Percentiles rank a stretch among this genome's conserved stretches.
These are phyloP conservation scores for Kwoniella dendrophila DNA, from an alignment of 768 basidiomycete species.

Conservation along the genomic window DNA sequence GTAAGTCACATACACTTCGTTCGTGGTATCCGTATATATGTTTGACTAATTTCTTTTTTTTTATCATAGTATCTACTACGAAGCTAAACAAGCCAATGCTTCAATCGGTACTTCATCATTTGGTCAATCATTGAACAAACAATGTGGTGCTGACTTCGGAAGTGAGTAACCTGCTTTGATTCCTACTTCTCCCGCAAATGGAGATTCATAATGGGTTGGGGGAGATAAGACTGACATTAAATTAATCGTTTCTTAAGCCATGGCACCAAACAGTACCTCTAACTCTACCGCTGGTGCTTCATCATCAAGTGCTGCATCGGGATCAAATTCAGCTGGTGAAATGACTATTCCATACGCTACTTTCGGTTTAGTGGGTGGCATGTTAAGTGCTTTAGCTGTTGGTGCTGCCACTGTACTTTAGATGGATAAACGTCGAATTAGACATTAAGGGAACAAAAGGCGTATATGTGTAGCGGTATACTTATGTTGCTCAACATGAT, in stretches of 20 bases:
- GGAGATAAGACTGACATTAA: background rate
- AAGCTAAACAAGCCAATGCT: slow-evolving; percentile 40
- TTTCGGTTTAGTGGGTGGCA: slow-evolving; percentile 5
- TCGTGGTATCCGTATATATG: background rate
- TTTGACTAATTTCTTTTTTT: background rate
- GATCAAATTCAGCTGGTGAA: slow-evolving; percentile 13
- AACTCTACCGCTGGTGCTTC: slow-evolving; percentile 7
- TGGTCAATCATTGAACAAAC: slow-evolving; percentile 36
- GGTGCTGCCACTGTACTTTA: slow-evolving; percentile 24
- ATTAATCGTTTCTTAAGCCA: slow-evolving; percentile 5
- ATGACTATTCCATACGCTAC: slow-evolving; percentile 5
- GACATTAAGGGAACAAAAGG: background rate
- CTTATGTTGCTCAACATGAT: no score
- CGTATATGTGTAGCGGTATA: no score
- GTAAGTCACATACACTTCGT: slow-evolving; percentile 26
- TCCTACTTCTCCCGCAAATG: background rate
- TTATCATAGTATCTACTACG: slow-evolving; percentile 46
- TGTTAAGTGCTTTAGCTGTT: slow-evolving; percentile 15
- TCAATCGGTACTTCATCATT: slow-evolving; percentile 34
- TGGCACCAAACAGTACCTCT: slow-evolving; percentile 11
- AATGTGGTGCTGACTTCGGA: slow-evolving; percentile 47
- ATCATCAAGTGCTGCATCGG: slow-evolving; percentile 18
- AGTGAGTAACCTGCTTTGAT: slow-evolving; percentile 30
- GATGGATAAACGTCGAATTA: background rate
- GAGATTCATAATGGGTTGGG: background rate